Percentiles rank a stretch among this genome's conserved stretches.
Conservation (phyloP, 1,284 basidiomycete species). For the Cystobasidiaceae sp. region DNA sequence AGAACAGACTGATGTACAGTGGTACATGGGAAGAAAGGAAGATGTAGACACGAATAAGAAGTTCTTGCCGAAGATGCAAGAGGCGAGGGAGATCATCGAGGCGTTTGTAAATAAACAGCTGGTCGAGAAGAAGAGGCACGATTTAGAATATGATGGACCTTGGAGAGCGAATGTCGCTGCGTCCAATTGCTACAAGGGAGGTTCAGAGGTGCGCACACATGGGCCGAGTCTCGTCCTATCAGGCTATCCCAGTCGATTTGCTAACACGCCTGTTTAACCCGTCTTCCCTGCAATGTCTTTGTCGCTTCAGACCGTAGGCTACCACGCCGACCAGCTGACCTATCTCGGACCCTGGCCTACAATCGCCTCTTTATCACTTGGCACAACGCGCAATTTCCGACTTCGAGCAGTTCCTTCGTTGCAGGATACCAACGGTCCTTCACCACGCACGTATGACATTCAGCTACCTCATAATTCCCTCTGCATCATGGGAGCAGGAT, state of each 20-base stretch:
- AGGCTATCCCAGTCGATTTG: background rate
- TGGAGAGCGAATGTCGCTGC: constrained; percentile 90
- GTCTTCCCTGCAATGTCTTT: constrained; percentile 8
- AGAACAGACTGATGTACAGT: constrained; percentile 45
- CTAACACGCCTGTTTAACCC: background rate
- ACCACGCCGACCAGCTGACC: constrained; percentile 63
- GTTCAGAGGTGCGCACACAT: constrained; percentile 54
- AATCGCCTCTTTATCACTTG: constrained; percentile 87
- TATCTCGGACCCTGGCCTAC: constrained; percentile 85
- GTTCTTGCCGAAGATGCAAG: constrained; percentile 59
- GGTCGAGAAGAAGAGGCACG: constrained; percentile 57
- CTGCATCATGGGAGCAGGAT: constrained; percentile 85
- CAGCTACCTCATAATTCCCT: constrained; percentile 80
- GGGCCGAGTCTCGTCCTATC: background rate
- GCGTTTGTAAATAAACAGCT: constrained; percentile 69
- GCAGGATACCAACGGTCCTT: constrained; percentile 23
- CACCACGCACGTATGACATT: constrained; percentile 71
- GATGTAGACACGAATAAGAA: constrained; percentile 48
- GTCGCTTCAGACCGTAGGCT: constrained; percentile 59
- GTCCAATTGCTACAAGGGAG: constrained; percentile 80
- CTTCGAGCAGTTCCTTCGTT: constrained; percentile 32
- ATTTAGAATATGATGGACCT: constrained; percentile 65
- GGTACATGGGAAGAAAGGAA: constrained; percentile 71
- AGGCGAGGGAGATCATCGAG: constrained; percentile 71
- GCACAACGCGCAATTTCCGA: constrained; percentile 49